Evolutionary conservation across 2,329 filamentous ascomycete genomes (phyloP), one percentile per base, ranked within the genome.

Genomic region (Nigrospora osmanthi): DNA sequence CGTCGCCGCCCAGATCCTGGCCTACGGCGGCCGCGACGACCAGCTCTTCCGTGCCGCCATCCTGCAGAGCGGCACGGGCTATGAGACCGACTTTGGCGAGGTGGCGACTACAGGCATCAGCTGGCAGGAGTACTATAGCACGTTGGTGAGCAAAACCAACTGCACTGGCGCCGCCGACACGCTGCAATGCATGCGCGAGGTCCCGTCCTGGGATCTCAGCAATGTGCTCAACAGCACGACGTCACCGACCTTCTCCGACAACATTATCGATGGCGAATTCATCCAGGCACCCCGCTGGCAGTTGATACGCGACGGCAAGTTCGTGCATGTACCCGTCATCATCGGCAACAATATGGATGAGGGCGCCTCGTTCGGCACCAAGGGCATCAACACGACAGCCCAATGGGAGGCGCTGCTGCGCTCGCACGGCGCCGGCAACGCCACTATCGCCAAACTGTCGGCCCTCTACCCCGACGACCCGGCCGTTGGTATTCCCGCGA

Each of bases 391-490:
- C 33, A 42, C 40, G 32, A 42, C 40, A n/a, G 40, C 13, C 14
- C 17, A 42, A 33, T 42, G 40, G 40, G 40, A 23, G n/a, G 32
- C 33, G 16, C 33, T 35, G 32, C 40, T 42, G 13, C 48, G 52
- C 48, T 42, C 40, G 4, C 17, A n/a, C 33, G 33, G 40, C 14
- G 40, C 40, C 14, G 14, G 12, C 33, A 54, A 53, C 49, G 38
- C 50, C 44, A 49, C 60, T 44, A 58, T 67, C 4, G 54, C 63
- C 28, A 53, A 56, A 23, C 56, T 75, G 36, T 58, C 70, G 4
- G 51, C 55, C 1, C 60, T 74, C 9, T 80, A 80, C 56, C 75
- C 76, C 0, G 66, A 77, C 42, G 62, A 67, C 39, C 70, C 72
- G 6, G 63, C 58, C 0, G 60, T 71, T 40, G 73, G 70, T 2